Evolutionary conservation across 2,329 filamentous ascomycete species (phyloP).

Genomic region (Xylogone sp.): DNA sequence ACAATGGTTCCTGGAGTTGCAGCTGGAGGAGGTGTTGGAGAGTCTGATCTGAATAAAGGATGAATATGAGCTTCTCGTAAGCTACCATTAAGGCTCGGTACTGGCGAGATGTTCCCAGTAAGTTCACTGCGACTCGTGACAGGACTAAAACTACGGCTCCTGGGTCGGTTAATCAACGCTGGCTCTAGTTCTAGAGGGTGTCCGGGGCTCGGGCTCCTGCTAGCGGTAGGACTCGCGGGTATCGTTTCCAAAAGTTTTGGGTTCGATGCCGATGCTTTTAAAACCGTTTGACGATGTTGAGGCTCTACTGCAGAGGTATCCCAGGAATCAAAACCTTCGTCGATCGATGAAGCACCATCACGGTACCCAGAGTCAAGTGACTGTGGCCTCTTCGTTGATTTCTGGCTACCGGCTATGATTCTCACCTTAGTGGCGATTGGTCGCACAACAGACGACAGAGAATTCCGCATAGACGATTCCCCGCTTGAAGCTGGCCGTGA

Average conservation of each 20-base stretch:
- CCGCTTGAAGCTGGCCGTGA: constrained; percentile 37
- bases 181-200: constrained; percentile 53
- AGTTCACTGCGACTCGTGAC: constrained; percentile 17
- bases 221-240: constrained; percentile 60
- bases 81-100: constrained; percentile 33
- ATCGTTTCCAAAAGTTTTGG: constrained; percentile 65
- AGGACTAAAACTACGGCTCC: constrained; percentile 27
- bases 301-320: constrained; percentile 66
- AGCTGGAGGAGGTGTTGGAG: constrained; percentile 61
- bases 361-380: constrained; percentile 44
- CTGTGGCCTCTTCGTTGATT: constrained; percentile 33
- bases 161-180: constrained; percentile 31
- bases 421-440: constrained; percentile 55
- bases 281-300: constrained; percentile 54
- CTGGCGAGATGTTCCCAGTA: constrained; percentile 18
- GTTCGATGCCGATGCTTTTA: constrained; percentile 36
- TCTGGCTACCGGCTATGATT: constrained; percentile 42
- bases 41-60: constrained; percentile 72
- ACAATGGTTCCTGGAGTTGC: constrained; percentile 69
- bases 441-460: constrained; percentile 44
- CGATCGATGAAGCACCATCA: constrained; percentile 23
- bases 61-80: constrained; percentile 66
- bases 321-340: constrained; percentile 73
- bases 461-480: constrained; percentile 44
- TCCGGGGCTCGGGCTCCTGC: constrained; percentile 62